Percentiles rank a stretch among this genome's conserved stretches.
Evolutionary conservation across 1,139 yeast genomes (phyloP).

Genomic region (Debaryomycetaceae sp.): DNA sequence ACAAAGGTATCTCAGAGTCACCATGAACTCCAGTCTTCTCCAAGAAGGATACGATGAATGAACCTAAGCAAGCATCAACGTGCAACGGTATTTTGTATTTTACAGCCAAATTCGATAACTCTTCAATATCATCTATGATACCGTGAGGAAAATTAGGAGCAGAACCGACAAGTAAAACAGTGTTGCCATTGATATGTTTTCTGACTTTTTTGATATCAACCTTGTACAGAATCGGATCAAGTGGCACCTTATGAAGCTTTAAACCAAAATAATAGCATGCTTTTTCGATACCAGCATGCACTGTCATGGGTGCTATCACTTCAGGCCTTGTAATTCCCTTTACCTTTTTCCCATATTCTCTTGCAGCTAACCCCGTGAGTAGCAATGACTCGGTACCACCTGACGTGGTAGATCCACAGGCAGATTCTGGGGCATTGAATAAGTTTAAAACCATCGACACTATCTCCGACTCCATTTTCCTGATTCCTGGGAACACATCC

Average conservation of each 20-base stretch:
- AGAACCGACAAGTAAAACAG: conserved; percentile 83
- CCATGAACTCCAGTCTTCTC: conserved; percentile 59
- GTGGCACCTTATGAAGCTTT: conserved; percentile 74
- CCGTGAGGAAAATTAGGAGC: conserved; percentile 99
- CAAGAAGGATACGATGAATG: conserved; percentile 81
- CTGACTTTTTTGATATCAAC: conserved; percentile 66
- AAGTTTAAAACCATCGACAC: conserved; percentile 84
- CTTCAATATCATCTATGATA: conserved; percentile 82
- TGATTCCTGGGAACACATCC: conserved; percentile 92
- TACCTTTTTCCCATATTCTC: conserved; percentile 56
- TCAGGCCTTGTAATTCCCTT: conserved; percentile 74
- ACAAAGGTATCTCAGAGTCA: conserved; percentile 46
- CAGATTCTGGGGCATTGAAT: conserved; percentile 69
- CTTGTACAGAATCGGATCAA: conserved; percentile 64
- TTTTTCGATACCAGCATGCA: conserved; percentile 95
- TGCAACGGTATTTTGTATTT: conserved; percentile 74
- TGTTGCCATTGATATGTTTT: conserved; percentile 67
- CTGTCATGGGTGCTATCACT: conserved; percentile 81
- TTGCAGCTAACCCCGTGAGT: conserved; percentile 82
- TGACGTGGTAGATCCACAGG: conserved; percentile 87
- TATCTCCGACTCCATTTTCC: conserved; percentile 95
- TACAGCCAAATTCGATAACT: conserved; percentile 63
- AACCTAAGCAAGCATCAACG: conserved; percentile 94
- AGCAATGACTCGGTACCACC: conserved; percentile 97
- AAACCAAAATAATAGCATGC: conserved; percentile 91